These are phyloP conservation scores for Trypanosoma melophagium DNA, from an alignment of 208 protist genomes.

Conservation along the genomic window DNA sequence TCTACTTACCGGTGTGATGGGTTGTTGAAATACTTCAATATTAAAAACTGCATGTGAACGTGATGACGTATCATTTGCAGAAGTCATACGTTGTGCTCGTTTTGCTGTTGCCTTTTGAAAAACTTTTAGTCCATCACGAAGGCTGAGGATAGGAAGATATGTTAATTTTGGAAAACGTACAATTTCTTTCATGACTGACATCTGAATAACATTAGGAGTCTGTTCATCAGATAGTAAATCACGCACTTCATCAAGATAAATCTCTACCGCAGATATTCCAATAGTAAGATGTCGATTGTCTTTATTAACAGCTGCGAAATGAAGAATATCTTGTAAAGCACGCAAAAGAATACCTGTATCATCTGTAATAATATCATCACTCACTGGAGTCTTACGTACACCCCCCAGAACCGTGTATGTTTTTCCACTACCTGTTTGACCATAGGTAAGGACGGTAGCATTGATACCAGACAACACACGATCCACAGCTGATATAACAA, in stretches of 20 bases:
- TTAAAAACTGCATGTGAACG: constrained; percentile 91
- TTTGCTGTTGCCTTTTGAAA: constrained; percentile 73
- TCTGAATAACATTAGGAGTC: constrained; percentile 28
- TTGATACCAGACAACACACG: constrained; percentile 82
- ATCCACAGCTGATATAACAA: constrained; percentile 78
- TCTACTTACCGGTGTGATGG: constrained; percentile 37
- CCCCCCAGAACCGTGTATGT: constrained; percentile 85
- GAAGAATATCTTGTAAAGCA: constrained; percentile 80
- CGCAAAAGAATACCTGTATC: constrained; percentile 90
- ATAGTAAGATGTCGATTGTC: constrained; percentile 75
- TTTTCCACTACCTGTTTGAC: constrained; percentile 92
- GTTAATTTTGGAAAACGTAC: constrained; percentile 70
- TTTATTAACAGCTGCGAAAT: constrained; percentile 47
- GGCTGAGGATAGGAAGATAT: constrained; percentile 57
- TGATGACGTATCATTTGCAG: constrained; percentile 84
- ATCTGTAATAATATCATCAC: constrained; percentile 70
- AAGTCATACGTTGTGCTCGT: constrained; percentile 71
- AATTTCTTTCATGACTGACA: constrained; percentile 64
- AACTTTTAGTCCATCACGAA: constrained; percentile 71
- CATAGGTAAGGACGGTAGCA: constrained; percentile 83
- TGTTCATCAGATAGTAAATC: constrained; percentile 74
- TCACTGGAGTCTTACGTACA: constrained; percentile 59
- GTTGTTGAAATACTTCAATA: constrained; percentile 85
- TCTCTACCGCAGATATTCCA: constrained; percentile 81
- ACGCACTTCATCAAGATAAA: constrained; percentile 87